Conservation (phyloP, 2,329 filamentous ascomycete species). For the Ilyonectria sp. region DNA sequence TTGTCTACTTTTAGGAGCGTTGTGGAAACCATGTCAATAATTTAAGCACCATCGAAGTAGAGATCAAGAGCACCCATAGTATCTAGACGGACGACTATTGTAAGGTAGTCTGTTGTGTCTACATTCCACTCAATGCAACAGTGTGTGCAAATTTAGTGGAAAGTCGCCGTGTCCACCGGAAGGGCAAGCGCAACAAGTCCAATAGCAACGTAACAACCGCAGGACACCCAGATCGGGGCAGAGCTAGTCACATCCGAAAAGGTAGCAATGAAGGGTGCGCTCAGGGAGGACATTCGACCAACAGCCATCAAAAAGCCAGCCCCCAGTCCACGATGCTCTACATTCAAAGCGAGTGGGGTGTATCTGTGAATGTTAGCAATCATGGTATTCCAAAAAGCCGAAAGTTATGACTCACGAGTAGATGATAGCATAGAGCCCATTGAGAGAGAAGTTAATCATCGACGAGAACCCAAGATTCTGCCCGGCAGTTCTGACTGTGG, state of each 20-base stretch:
- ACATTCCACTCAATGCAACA: background rate
- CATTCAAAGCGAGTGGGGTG: conserved; percentile 38
- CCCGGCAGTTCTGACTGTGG: conserved; percentile 33
- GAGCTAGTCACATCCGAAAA: conserved; percentile 42
- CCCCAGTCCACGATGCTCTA: conserved; percentile 40
- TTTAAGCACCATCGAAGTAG: background rate
- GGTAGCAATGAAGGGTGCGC: conserved; percentile 41
- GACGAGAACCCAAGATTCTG: conserved; percentile 45
- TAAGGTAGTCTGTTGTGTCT: background rate
- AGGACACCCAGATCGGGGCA: conserved; percentile 42
- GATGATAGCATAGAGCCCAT: conserved; percentile 38
- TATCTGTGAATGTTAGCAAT: conserved; percentile 18
- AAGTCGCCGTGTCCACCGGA: conserved; percentile 34
- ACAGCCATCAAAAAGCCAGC: conserved; percentile 38
- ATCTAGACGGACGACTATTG: background rate
- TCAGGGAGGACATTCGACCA: conserved; percentile 38
- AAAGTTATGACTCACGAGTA: conserved; percentile 34
- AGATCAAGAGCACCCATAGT: background rate
- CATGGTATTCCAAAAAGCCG: background rate
- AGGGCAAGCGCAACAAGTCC: conserved; percentile 34
- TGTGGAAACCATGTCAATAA: background rate
- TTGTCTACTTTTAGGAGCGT: background rate
- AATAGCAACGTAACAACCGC: conserved; percentile 39
- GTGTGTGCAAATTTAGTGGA: background rate
- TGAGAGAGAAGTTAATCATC: conserved; percentile 42